Conservation (phyloP, 345 rosid species). For the Arabis hirsuta region DNA sequence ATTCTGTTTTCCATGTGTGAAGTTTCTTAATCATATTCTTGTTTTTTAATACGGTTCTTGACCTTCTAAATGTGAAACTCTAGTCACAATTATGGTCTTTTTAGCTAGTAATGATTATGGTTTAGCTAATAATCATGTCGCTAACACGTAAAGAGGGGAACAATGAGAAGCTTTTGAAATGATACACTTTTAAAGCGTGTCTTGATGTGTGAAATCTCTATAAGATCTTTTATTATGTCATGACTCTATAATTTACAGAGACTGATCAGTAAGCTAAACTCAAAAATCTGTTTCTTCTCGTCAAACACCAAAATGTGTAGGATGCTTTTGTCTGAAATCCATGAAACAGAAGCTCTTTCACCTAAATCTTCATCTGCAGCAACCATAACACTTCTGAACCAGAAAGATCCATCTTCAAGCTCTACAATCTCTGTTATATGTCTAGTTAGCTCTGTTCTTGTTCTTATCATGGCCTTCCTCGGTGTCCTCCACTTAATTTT, state of each 20-base stretch:
- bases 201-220: constrained; percentile 18
- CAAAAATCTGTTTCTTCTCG: not conserved
- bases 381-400: constrained; percentile 11
- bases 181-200: constrained; percentile 26
- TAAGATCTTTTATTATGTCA: not conserved
- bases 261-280: constrained; percentile 4
- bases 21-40: constrained; percentile 11
- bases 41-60: constrained; percentile 11
- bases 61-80: constrained; percentile 16
- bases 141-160: not conserved
- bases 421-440: constrained; percentile 58
- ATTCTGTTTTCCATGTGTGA: constrained; percentile 12
- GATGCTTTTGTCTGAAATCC: constrained; percentile 17
- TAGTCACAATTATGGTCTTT: constrained; percentile 2
- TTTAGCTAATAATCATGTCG: constrained; percentile 17
- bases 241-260: constrained; percentile 1
- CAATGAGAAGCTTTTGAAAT: constrained; percentile 12
- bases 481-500: constrained; percentile 67
- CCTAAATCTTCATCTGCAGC: constrained; percentile 14
- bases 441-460: constrained; percentile 54
- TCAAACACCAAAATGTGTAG: constrained; percentile 5
- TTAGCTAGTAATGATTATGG: constrained; percentile 7
- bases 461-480: constrained; percentile 56
- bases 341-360: constrained; percentile 21
- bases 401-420: constrained; percentile 32